Base-by-base conservation (phyloP, 345 rosid species). In the Ceriops tagal region DNA sequence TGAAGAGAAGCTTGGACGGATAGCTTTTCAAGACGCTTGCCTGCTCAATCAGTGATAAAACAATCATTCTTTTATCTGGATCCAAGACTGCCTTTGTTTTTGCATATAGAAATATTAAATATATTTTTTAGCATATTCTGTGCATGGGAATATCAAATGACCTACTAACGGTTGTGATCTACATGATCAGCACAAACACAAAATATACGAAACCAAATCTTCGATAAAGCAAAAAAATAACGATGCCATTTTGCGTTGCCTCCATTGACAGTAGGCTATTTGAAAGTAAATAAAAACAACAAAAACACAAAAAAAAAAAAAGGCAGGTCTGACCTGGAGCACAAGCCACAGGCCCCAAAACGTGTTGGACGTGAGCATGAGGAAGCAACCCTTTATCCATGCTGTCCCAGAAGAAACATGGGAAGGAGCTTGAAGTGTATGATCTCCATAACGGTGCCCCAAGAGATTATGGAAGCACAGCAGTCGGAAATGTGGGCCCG, bases 321-420 rank as follows among this genome's bases (percentile, higher is more conserved):
- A 19, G 24, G 7, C 5, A 61, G 13, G 15, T 30, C 0, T 1
- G 77, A 91, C 97, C 98, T 93, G 97, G 64, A 95, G 70, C 5
- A 91, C 93, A 57, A 95, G 81, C 99, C 99, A 95, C 39, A 95
- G 63, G 35, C 88, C 97, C 89, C 90, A 93, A 24, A 66, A 76
- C 28, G 68, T 68, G 75, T 88, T 88, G 78, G 97, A 85, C 53
- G 70, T 49, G 75, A 95, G 72, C 97, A 91, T 88, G 75, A 95
- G 85, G 75, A 89, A 82, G 85, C 86, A 81, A 24, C 99, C 99
- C 73, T 83, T 95, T 49, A 91, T 78, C 99, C 99, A 91, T 1
- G 84, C 79, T 43, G 76, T 74, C 24, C 79, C 76, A 1, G 88
- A 82, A 56, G 89, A 73, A 62, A 71, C 75, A 61, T 77, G 85